Percentiles rank a stretch among this genome's conserved stretches.
Evolutionary conservation across 1,139 yeast species (phyloP).

Genomic region (Taiozyma sp.): DNA sequence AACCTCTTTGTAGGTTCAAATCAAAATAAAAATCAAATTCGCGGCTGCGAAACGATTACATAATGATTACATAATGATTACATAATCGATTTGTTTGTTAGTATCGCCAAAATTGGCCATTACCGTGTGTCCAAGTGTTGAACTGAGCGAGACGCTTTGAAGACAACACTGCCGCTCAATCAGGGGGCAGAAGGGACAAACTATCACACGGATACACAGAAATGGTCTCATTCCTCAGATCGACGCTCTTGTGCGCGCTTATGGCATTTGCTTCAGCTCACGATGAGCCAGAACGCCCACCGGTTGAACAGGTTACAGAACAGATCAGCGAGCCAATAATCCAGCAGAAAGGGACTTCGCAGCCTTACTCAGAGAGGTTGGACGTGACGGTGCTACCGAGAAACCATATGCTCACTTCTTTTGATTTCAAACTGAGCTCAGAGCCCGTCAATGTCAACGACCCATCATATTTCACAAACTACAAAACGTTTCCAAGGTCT

Average conservation of each 20-base stretch:
- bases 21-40: neutral
- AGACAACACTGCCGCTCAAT: neutral
- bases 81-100: neutral
- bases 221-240: neutral
- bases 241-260: neutral
- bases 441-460: slow-evolving; percentile 32
- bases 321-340: neutral
- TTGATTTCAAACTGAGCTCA: slow-evolving; percentile 62
- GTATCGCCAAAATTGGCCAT: neutral
- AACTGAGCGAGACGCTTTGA: neutral
- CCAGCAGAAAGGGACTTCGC: slow-evolving; percentile 12
- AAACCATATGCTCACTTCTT: slow-evolving; percentile 63
- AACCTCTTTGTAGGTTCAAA: too few species aligned
- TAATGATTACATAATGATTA: neutral
- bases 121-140: neutral
- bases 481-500: slow-evolving; percentile 74
- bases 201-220: neutral
- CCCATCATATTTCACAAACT: slow-evolving; percentile 41
- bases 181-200: neutral
- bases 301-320: neutral
- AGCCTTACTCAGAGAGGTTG: slow-evolving; percentile 56
- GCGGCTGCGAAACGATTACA: neutral
- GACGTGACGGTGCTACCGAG: slow-evolving; percentile 65
- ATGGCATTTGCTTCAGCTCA: neutral
- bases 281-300: neutral